These are phyloP conservation scores for Aureobasidium uvarum DNA, from an alignment of 2,329 filamentous ascomycete species.

Conservation along the genomic window DNA sequence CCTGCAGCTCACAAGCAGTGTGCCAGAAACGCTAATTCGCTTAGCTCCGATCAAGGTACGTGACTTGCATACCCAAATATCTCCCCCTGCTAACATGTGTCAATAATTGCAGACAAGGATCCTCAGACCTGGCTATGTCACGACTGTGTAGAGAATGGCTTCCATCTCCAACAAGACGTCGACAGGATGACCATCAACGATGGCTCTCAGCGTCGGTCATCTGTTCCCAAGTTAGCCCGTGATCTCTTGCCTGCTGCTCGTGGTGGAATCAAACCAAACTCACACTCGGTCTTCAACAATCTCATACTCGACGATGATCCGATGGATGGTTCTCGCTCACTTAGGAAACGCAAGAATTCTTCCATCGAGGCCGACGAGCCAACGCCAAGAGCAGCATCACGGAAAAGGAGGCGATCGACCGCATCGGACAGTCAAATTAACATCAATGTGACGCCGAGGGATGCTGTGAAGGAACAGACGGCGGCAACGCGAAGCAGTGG, in stretches of 20 bases:
- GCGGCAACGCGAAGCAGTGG: slow-evolving; percentile 26
- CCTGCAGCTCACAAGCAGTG: slow-evolving; percentile 84
- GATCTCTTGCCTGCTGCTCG: slow-evolving; percentile 70
- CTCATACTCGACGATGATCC: slow-evolving; percentile 69
- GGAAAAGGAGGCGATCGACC: slow-evolving; percentile 46
- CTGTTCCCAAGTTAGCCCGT: slow-evolving; percentile 61
- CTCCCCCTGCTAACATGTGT: slow-evolving; percentile 28
- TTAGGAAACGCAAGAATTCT: slow-evolving; percentile 82
- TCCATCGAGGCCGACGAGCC: slow-evolving; percentile 60
- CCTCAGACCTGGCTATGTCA: slow-evolving; percentile 62
- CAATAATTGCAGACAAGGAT: slow-evolving; percentile 44
- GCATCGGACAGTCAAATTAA: slow-evolving; percentile 37
- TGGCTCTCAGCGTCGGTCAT: slow-evolving; percentile 54
- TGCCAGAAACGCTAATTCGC: slow-evolving; percentile 67
- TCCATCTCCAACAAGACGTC: slow-evolving; percentile 46
- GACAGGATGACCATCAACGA: slow-evolving; percentile 43
- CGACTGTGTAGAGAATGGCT: slow-evolving; percentile 54
- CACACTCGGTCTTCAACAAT: slow-evolving; percentile 75
- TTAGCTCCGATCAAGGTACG: slow-evolving; percentile 64
- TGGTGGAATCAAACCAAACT: slow-evolving; percentile 63
- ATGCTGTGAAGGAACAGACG: slow-evolving; percentile 29
- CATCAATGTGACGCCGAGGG: slow-evolving; percentile 28
- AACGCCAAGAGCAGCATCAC: slow-evolving; percentile 38
- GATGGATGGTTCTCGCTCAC: slow-evolving; percentile 70
- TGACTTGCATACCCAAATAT: not conserved